Conservation (phyloP, 768 basidiomycete species). For the Leccinum truebloodii region DNA sequence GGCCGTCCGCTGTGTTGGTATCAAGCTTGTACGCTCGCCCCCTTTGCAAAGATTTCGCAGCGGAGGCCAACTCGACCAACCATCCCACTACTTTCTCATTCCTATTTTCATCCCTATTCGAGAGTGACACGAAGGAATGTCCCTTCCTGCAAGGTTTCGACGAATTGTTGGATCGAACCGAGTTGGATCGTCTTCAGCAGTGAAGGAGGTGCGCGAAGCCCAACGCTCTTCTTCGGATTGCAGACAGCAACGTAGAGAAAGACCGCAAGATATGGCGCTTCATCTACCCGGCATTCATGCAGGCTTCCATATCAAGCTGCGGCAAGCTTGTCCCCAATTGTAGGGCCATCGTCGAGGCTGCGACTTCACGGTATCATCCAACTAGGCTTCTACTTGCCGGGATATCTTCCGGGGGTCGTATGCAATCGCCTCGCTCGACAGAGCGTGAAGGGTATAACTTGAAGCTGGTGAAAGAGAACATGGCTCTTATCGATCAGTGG, state of each 20-base stretch:
- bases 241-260: slow-evolving; percentile 65
- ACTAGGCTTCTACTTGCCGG: slow-evolving; percentile 74
- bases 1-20: slow-evolving; percentile 56
- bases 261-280: slow-evolving; percentile 78
- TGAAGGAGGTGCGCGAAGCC: slow-evolving; percentile 59
- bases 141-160: slow-evolving; percentile 61
- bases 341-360: slow-evolving; percentile 67
- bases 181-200: slow-evolving; percentile 61
- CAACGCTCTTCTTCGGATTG: slow-evolving; percentile 65
- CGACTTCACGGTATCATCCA: slow-evolving; percentile 69
- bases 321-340: slow-evolving; percentile 45
- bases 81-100: slow-evolving; percentile 31
- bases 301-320: too few species aligned
- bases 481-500: slow-evolving; percentile 71
- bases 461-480: slow-evolving; percentile 57
- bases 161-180: slow-evolving; percentile 62
- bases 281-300: slow-evolving; percentile 59
- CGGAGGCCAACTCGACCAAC: slow-evolving; percentile 31
- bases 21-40: slow-evolving; percentile 59
- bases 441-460: slow-evolving; percentile 50
- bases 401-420: slow-evolving; percentile 50
- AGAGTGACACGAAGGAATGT: slow-evolving; percentile 46
- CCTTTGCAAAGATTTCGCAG: slow-evolving; percentile 46
- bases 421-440: slow-evolving; percentile 39
- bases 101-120: slow-evolving; percentile 54